Evolutionary conservation across 164 flowering plant genomes (phyloP), one percentile per base, ranked within the genome.

Genomic region (Protea cynaroides): DNA sequence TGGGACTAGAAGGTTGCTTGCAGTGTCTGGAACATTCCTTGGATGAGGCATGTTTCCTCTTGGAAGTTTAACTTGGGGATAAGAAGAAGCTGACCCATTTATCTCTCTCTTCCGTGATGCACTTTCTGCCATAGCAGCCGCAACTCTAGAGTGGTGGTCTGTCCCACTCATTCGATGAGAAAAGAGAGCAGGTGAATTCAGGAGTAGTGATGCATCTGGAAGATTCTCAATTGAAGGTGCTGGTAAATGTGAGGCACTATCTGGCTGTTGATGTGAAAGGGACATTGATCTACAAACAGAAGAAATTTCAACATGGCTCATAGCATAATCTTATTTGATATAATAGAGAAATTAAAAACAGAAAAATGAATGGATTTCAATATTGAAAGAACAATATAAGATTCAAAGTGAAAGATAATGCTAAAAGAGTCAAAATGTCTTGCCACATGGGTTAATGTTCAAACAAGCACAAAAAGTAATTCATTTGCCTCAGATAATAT

Each of bases 141-240:
- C 85, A 71, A 89, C 94, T 69, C 84, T 76, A 68, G 94, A 84
- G 58, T 78, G 72, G 73, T 89, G 90, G 51, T 86, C 87, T 54
- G 54, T 67, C 43, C 76, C 67, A 69, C 68, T 66, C 25, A 67
- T 29, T 59, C 64, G 65, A 67, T 70, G 70, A 54, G 86, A 74
- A 40, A 85, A 61, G 7, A 75, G 25, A 10, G 65, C 23, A 37
- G 89, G 83, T 23, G 91, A 80, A 69, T 77, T 78, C 71, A 92
- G 75, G 38, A 92, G 89, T 25, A 83, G 34, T 18, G 95, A 85
- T 15, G 89, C 96, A 79, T 89, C 95, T 6, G 98, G 98, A 69
- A 92, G 95, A 65, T 75, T 81, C 75, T 74, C 82, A 10, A 70
- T 34, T 34, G 82, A 46, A 61, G 76, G 74, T 23, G 36, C 24